A percentile compares a stretch with the other conserved stretches of the same genome.
Evolutionary conservation across 345 rosid species (phyloP).

Genomic region (Citropsis articulata): DNA sequence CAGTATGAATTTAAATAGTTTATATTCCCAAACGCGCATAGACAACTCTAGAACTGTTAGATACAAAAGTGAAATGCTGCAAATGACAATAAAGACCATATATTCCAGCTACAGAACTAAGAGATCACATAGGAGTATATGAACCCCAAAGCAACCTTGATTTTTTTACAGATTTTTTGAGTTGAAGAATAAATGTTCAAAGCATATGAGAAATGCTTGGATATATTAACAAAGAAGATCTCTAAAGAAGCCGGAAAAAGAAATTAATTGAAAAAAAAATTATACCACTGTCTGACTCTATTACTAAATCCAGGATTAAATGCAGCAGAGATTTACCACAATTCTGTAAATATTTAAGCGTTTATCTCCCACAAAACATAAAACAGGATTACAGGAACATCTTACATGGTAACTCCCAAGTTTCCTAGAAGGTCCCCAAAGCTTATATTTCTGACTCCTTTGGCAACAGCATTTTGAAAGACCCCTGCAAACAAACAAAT

Average conservation of each 20-base stretch:
- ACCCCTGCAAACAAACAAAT: constrained; percentile 48
- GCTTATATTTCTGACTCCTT: constrained; percentile 84
- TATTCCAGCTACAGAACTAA: neutral
- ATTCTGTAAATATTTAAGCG: neutral
- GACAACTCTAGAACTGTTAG: neutral
- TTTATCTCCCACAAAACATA: neutral
- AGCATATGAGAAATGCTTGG: neutral
- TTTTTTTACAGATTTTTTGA: neutral
- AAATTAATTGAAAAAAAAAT: neutral
- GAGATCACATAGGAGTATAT: neutral
- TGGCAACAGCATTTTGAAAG: constrained; percentile 77
- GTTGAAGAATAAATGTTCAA: neutral
- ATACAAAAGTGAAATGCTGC: neutral
- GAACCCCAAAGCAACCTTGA: neutral
- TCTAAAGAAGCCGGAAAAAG: neutral
- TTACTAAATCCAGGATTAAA: neutral
- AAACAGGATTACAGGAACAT: constrained; percentile 12
- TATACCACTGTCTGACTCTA: neutral
- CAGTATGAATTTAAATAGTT: neutral
- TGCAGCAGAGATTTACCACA: neutral
- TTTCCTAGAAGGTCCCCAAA: constrained; percentile 89
- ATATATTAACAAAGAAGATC: neutral
- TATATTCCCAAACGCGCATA: neutral
- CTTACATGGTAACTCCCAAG: constrained; percentile 86
- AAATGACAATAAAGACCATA: neutral